Conservation (phyloP, 1,284 basidiomycete species). For the Mrakiaceae sp. region DNA sequence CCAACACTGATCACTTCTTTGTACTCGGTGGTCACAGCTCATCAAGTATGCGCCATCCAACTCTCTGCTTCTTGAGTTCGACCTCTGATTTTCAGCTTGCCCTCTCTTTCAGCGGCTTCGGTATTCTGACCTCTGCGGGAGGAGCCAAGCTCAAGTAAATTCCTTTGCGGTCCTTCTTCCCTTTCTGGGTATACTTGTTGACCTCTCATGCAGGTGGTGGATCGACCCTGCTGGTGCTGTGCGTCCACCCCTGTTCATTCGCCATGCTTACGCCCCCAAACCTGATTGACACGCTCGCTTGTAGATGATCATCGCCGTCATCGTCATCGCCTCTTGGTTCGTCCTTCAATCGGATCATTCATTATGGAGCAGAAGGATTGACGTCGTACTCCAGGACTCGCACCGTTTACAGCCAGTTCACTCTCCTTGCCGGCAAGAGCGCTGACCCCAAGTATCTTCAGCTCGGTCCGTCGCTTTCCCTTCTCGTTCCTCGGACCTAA, state of each 20-base stretch:
- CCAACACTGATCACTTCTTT: neutral
- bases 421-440: slow-evolving; percentile 76
- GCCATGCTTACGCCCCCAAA: slow-evolving; percentile 24
- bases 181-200: too few species aligned
- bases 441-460: slow-evolving; percentile 79
- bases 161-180: too few species aligned
- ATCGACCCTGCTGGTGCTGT: slow-evolving; percentile 21
- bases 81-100: slow-evolving; percentile 11
- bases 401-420: slow-evolving; percentile 71
- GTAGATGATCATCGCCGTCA: slow-evolving; percentile 56
- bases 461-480: slow-evolving; percentile 41
- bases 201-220: slow-evolving; percentile 25
- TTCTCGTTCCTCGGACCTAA: neutral
- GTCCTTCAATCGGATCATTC: too few species aligned
- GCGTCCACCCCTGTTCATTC: neutral
- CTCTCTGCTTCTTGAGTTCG: slow-evolving; percentile 2
- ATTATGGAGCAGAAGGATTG: too few species aligned
- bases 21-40: neutral
- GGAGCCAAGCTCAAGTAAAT: slow-evolving; percentile 53
- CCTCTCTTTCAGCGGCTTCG: slow-evolving; percentile 37
- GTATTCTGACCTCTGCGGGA: slow-evolving; percentile 79
- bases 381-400: slow-evolving; percentile 33
- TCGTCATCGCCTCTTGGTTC: slow-evolving; percentile 64
- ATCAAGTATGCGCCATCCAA: neutral
- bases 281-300: neutral